These are phyloP conservation scores for Quercus berberidifolia DNA, from an alignment of 306 rosid genomes.

Conservation along the genomic window DNA sequence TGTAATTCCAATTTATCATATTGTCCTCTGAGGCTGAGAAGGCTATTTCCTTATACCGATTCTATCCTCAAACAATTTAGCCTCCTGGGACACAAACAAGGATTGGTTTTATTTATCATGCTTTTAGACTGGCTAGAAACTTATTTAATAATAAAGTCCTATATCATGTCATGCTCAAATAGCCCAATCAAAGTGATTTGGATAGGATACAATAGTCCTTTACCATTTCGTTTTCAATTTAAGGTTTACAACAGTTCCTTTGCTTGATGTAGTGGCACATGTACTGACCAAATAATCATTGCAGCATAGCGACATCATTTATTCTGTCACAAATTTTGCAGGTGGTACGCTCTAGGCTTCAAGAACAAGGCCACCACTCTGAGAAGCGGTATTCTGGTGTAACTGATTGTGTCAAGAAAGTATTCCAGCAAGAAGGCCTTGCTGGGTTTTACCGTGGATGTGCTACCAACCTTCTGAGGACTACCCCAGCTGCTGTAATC, in stretches of 20 bases:
- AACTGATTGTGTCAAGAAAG: conserved; percentile 61
- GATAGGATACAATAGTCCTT: not conserved
- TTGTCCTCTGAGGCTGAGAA: not conserved
- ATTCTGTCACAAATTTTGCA: conserved; percentile 12
- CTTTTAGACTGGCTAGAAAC: not conserved
- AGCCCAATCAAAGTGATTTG: not conserved
- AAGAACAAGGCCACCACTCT: conserved; percentile 88
- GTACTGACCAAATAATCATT: not conserved
- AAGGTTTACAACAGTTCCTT: not conserved
- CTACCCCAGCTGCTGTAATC: conserved; percentile 87
- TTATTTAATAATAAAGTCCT: not conserved
- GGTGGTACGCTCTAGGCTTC: conserved; percentile 92
- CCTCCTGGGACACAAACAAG: not conserved
- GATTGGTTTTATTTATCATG: not conserved
- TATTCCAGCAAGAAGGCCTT: conserved; percentile 73
- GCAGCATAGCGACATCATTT: not conserved
- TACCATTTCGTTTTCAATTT: not conserved
- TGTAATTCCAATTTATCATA: not conserved
- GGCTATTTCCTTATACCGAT: not conserved
- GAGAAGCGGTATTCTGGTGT: conserved; percentile 81
- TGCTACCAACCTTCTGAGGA: conserved; percentile 77
- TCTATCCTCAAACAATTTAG: not conserved
- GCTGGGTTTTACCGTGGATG: conserved; percentile 84
- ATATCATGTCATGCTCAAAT: not conserved
- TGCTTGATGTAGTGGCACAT: not conserved